These are phyloP conservation scores for Agapanthus africanus DNA, from an alignment of 106 monocot species.

Conservation along the genomic window DNA sequence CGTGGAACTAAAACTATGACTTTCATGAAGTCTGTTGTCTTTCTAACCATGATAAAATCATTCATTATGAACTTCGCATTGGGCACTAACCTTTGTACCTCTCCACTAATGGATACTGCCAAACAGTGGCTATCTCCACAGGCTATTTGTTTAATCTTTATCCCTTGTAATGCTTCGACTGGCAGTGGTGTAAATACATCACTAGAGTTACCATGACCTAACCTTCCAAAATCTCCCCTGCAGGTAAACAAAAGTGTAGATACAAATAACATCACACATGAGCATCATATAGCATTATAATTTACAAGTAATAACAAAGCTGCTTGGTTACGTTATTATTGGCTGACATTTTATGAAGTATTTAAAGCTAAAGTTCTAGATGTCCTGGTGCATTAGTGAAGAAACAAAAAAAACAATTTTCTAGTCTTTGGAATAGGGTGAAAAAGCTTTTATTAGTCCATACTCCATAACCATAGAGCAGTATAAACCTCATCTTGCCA, in stretches of 20 bases:
- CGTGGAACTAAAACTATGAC: too few relatives aligned
- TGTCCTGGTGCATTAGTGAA: neutral
- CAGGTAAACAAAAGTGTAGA: slow-evolving; percentile 6
- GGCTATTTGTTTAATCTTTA: slow-evolving; percentile 76
- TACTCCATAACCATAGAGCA: neutral
- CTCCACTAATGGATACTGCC: slow-evolving; percentile 66
- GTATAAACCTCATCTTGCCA: neutral
- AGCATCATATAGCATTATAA: neutral
- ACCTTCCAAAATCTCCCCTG: slow-evolving; percentile 93
- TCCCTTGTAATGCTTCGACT: slow-evolving; percentile 67
- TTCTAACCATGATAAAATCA: too few relatives aligned
- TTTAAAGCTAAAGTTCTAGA: neutral
- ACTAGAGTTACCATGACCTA: slow-evolving; percentile 89
- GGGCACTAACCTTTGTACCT: slow-evolving; percentile 58
- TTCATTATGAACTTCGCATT: too few relatives aligned
- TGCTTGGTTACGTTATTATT: neutral
- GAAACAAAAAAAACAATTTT: neutral
- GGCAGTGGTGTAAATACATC: slow-evolving; percentile 87
- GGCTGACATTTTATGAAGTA: neutral
- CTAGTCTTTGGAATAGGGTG: too few relatives aligned
- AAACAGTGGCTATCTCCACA: slow-evolving; percentile 96
- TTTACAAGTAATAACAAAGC: neutral
- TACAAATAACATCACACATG: too few relatives aligned
- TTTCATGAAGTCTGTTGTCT: too few relatives aligned
- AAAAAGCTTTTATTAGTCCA: neutral